Percentiles rank a stretch among this genome's conserved stretches.
Conservation (phyloP, 495 filamentous ascomycete species). For the Hyaloscypha hepaticicola region DNA sequence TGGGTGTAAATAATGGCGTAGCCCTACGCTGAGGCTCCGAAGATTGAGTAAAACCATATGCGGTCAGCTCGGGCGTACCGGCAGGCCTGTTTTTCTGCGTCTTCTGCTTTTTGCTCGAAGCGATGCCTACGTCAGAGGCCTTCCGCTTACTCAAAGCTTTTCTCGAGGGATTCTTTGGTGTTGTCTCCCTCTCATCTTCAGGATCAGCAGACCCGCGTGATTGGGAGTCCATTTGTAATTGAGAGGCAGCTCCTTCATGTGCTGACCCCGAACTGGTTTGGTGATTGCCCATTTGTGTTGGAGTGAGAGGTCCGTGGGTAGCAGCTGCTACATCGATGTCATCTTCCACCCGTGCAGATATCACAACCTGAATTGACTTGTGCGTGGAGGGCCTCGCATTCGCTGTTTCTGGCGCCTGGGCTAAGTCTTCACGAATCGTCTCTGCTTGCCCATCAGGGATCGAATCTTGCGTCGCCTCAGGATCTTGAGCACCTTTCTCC, state of each 20-base stretch:
- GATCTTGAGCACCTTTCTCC: not conserved
- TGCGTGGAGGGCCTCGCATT: not conserved
- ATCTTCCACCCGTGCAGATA: not conserved
- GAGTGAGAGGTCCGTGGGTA: slow-evolving; percentile 8
- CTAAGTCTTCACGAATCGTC: not conserved
- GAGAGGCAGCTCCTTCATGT: not conserved
- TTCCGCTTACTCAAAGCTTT: slow-evolving; percentile 29
- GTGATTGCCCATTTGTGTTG: not conserved
- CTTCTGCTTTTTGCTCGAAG: slow-evolving; percentile 20
- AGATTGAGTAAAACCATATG: slow-evolving; percentile 8
- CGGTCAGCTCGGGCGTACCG: slow-evolving; percentile 1
- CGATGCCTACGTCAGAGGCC: slow-evolving; percentile 6
- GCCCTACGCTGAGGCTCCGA: slow-evolving; percentile 5
- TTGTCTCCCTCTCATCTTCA: not conserved
- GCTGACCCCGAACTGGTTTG: not conserved
- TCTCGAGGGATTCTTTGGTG: slow-evolving; percentile 19
- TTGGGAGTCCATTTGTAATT: not conserved
- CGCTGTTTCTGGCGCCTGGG: slow-evolving; percentile 7
- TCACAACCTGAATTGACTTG: not conserved
- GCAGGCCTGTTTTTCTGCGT: slow-evolving; percentile 6
- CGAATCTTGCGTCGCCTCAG: not conserved
- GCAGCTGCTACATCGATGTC: slow-evolving; percentile 3
- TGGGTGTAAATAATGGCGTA: slow-evolving; percentile 21
- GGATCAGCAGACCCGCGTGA: not conserved
- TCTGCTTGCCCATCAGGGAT: not conserved